Base-by-base conservation (phyloP, 1,139 yeast species). In the Geotrichum reessii region DNA sequence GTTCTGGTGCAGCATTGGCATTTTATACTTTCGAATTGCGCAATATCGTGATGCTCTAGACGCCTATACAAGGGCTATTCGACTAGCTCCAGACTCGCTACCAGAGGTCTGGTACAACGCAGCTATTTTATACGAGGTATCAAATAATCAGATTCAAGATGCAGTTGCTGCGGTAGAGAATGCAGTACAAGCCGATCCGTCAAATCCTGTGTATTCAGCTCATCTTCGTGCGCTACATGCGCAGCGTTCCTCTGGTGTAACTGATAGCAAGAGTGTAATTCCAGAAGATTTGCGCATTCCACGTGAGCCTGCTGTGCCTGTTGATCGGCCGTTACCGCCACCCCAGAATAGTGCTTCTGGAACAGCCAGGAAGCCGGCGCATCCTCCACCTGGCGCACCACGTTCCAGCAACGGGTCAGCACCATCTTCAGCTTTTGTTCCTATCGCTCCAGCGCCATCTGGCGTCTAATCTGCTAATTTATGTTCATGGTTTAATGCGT, bases 1-100 rank as follows among this genome's bases (percentile, higher is more conserved):
- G 1, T 93, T 93, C 76, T 93, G 99, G 99, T 93, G 99, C 73
- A 90, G 97, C 28, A 93, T 93, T 70, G 99, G 99, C 71, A 98
- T 93, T 14, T 79, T 93, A 62, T 93, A 93, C 76, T 93, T 92
- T 73, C 97, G 93, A 74, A 92, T 93, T 62, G 85, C 95, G 58
- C 99, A 93, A 75, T 93, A 89, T 75, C 82, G 97, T 60, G 99
- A 93, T 71, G 99, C 99, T 6, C 79, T 93, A 64, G 98, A 93
- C 72, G 99, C 99, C 19, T 93, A 93, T 75, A 91, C 98, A 3
- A 80, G 98, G 61, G 99, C 99, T 12, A 93, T 93, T 63, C 81
- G 98, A 66, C 81, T 93, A 67, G 93, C 93, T 67, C 99, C 99
- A 21, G 92, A 92, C 76, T 87, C 59, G 2, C 51, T 93, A 65